phyloP scores from a whole-genome alignment of 371 early-diverging fungal species.

The Apophysomyces sp. region DNA sequence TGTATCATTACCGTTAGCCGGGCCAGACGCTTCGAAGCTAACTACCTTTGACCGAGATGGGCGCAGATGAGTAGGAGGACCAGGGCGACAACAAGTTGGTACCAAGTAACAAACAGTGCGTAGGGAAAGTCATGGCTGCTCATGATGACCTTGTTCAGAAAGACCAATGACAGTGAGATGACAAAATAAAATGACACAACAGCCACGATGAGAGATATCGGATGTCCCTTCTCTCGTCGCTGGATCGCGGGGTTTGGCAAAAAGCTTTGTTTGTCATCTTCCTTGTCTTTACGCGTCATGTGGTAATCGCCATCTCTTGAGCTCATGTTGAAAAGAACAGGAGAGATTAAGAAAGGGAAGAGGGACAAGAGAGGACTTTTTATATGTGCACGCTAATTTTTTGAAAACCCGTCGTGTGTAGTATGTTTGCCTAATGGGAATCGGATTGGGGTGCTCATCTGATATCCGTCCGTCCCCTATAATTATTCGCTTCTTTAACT shows the following conservation, averaged over 20 bases:
- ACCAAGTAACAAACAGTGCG: constrained; percentile 72
- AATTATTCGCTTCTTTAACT: too few species aligned
- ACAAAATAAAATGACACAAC: constrained; percentile 71
- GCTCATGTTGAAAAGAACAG: constrained; percentile 12
- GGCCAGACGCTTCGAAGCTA: neutral
- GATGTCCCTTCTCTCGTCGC: constrained; percentile 45
- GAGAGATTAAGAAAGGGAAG: neutral
- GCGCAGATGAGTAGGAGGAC: constrained; percentile 60
- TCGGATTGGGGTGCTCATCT: too few species aligned
- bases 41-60: constrained; percentile 60
- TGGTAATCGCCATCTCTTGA: constrained; percentile 30
- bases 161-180: constrained; percentile 73
- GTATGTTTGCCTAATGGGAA: too few species aligned
- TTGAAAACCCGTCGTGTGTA: neutral
- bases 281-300: constrained; percentile 38
- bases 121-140: constrained; percentile 67
- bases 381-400: neutral
- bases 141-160: constrained; percentile 74
- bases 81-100: constrained; percentile 67
- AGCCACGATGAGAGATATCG: constrained; percentile 49
- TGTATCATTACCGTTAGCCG: neutral
- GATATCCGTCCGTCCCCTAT: too few species aligned
- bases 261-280: constrained; percentile 50
- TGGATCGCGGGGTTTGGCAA: constrained; percentile 55
- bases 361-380: neutral